These are phyloP conservation scores for Penicillium samsonianum DNA, from an alignment of 495 filamentous ascomycete genomes.

Conservation along the genomic window DNA sequence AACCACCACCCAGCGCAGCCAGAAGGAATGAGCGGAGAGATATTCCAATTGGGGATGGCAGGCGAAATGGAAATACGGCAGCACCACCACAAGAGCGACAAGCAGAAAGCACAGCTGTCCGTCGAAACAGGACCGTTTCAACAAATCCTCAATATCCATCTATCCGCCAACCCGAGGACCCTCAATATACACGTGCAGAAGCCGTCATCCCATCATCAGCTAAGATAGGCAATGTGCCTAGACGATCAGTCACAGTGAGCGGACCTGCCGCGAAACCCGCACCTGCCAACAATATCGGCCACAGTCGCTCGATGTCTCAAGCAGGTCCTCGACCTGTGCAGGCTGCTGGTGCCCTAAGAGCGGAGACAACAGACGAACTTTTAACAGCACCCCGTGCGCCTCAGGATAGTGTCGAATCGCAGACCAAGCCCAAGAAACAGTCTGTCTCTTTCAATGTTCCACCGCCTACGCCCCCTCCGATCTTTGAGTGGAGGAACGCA, in stretches of 20 bases:
- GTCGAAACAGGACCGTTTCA: constrained; percentile 24
- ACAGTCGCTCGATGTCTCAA: constrained; percentile 23
- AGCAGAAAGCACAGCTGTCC: constrained; percentile 11
- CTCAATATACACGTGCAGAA: constrained; percentile 23
- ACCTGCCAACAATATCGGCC: constrained; percentile 8
- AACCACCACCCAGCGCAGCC: not conserved
- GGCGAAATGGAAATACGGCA: constrained; percentile 3
- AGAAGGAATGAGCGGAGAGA: constrained; percentile 12
- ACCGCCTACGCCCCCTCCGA: constrained; percentile 48
- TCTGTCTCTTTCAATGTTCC: constrained; percentile 52
- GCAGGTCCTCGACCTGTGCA: constrained; percentile 12
- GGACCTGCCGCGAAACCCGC: constrained; percentile 23
- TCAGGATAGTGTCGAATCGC: constrained; percentile 26
- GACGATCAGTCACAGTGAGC: constrained; percentile 36
- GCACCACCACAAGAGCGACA: constrained; percentile 13
- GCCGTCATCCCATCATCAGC: constrained; percentile 12
- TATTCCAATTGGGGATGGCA: constrained; percentile 1
- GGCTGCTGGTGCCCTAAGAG: constrained; percentile 7
- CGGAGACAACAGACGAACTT: constrained; percentile 22
- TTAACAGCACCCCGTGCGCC: constrained; percentile 21
- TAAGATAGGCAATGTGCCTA: constrained; percentile 30
- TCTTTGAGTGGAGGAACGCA: constrained; percentile 48
- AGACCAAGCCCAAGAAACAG: constrained; percentile 41
- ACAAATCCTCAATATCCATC: constrained; percentile 22
- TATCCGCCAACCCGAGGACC: constrained; percentile 19